Evolutionary conservation across 208 protist genomes (phyloP).

Genomic region (Crithidia expoeki): DNA sequence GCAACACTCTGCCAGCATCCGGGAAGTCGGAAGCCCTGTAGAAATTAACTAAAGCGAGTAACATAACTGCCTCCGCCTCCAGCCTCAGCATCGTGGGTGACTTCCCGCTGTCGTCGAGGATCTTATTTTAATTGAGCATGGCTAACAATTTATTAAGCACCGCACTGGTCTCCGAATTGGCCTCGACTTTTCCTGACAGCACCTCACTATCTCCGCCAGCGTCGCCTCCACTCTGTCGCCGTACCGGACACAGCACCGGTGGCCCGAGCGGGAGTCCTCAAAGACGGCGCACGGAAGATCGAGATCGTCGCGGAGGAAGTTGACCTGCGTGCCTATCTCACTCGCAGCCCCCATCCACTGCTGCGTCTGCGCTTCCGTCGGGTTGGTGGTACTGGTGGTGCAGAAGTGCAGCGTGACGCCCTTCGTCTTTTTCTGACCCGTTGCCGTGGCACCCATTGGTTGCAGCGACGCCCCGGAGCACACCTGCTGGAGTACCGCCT

Average conservation of each 20-base stretch:
- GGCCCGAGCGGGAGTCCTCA: conserved; percentile 34
- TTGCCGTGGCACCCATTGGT: conserved; percentile 40
- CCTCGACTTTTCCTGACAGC: conserved; percentile 22
- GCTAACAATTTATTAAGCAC: conserved; percentile 36
- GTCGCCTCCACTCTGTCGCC: conserved; percentile 27
- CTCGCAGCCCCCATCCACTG: conserved; percentile 20
- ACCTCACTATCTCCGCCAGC: conserved; percentile 23
- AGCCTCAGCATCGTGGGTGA: conserved; percentile 33
- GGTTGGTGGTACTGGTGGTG: conserved; percentile 14
- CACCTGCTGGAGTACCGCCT: conserved; percentile 29
- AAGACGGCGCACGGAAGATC: conserved; percentile 38
- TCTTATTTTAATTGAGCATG: conserved; percentile 51
- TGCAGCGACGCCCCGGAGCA: conserved; percentile 33
- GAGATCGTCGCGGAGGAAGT: conserved; percentile 43
- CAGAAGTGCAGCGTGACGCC: conserved; percentile 44
- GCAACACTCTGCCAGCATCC: conserved; percentile 37
- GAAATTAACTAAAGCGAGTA: conserved; percentile 48
- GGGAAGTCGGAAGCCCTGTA: conserved; percentile 35
- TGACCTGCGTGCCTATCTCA: conserved; percentile 28
- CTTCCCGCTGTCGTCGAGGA: conserved; percentile 40
- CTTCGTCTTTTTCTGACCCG: conserved; percentile 39
- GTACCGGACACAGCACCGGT: conserved; percentile 43
- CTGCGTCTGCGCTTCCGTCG: conserved; percentile 20
- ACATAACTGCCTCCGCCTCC: conserved; percentile 49
- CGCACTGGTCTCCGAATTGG: conserved; percentile 18